Conservation (phyloP, 2,329 filamentous ascomycete species). For the Colletotrichum tropicicola region DNA sequence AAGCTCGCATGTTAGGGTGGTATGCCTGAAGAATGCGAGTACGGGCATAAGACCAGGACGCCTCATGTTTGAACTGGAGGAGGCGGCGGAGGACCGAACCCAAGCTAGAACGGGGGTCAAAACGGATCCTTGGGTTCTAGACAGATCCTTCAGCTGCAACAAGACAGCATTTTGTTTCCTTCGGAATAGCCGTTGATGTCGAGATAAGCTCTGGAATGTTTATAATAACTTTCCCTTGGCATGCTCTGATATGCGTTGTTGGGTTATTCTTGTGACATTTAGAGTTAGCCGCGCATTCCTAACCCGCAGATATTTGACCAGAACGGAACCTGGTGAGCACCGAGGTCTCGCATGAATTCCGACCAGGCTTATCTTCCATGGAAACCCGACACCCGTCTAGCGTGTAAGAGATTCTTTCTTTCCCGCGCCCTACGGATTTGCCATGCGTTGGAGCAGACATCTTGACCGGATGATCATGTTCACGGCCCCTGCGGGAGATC, state of each 20-base stretch:
- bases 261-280: neutral
- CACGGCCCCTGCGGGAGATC: neutral
- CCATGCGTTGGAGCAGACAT: neutral
- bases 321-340: neutral
- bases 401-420: constrained; percentile 3
- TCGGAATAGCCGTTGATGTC: neutral
- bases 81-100: neutral
- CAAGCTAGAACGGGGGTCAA: constrained; percentile 14
- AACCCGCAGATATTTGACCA: constrained; percentile 2
- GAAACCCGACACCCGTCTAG: neutral
- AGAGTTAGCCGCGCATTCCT: constrained; percentile 14
- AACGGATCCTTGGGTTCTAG: constrained; percentile 6
- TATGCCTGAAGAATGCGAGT: neutral
- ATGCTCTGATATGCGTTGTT: too few relatives aligned
- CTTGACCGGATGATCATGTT: neutral
- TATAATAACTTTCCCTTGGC: too few relatives aligned
- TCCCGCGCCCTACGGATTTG: neutral
- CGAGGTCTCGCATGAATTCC: neutral
- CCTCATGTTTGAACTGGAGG: constrained; percentile 19
- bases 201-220: constrained; percentile 9
- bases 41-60: neutral
- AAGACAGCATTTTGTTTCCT: neutral
- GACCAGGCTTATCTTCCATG: neutral
- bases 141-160: neutral
- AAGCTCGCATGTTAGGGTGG: neutral